phyloP scores from a whole-genome alignment of 306 rosid species.

The Hippophae rhamnoides region DNA sequence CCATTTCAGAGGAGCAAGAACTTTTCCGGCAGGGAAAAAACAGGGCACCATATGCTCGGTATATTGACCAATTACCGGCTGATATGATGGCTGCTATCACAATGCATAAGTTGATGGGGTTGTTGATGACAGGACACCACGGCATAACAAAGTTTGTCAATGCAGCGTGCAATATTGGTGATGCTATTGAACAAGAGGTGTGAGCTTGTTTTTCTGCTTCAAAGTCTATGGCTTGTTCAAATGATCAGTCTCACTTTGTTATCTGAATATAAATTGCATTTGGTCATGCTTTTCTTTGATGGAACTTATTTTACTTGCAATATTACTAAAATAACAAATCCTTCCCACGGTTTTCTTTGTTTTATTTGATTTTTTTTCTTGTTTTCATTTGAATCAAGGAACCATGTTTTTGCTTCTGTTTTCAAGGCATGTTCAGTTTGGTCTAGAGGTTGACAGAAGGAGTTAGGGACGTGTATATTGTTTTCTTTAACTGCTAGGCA shows the following conservation, averaged over 20 bases:
- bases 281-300: too few relatives aligned
- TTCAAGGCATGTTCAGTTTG: too few relatives aligned
- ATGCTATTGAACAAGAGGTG: constrained; percentile 92
- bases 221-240: constrained; percentile 2
- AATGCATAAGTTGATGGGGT: constrained; percentile 83
- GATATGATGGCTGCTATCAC: constrained; percentile 86
- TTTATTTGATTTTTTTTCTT: too few relatives aligned
- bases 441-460: too few relatives aligned
- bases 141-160: constrained; percentile 54
- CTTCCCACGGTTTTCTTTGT: too few relatives aligned
- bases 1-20: constrained; percentile 64
- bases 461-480: not conserved
- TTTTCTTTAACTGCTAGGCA: not conserved
- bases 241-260: not conserved
- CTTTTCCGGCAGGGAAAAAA: constrained; percentile 37
- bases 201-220: constrained; percentile 19
- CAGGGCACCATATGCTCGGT: constrained; percentile 37
- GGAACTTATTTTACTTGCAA: too few relatives aligned
- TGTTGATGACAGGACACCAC: constrained; percentile 63
- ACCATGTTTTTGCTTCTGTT: too few relatives aligned
- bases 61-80: constrained; percentile 54
- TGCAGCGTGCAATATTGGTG: constrained; percentile 61
- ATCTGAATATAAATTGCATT: too few relatives aligned
- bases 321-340: too few relatives aligned
- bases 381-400: too few relatives aligned